Evolutionary conservation across 2,329 filamentous ascomycete genomes (phyloP).

Genomic region (Fusarium sp.): DNA sequence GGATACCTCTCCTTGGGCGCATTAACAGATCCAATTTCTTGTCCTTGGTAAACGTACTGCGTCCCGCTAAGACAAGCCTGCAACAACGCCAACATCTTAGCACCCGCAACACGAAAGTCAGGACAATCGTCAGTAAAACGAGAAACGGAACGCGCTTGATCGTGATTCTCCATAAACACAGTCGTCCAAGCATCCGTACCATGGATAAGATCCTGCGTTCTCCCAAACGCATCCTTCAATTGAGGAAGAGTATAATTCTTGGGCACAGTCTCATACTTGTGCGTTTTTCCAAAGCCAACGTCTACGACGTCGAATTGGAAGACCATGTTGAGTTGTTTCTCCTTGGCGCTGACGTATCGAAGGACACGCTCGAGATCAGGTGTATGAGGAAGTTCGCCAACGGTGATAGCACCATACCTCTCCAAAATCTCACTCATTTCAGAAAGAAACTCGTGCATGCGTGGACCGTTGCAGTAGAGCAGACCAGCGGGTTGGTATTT

Average conservation of each 20-base stretch:
- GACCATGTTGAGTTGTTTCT: slow-evolving; percentile 75
- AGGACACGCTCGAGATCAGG: slow-evolving; percentile 69
- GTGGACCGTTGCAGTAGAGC: slow-evolving; percentile 75
- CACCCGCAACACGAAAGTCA: slow-evolving; percentile 60
- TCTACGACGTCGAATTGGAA: slow-evolving; percentile 76
- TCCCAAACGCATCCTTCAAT: slow-evolving; percentile 60
- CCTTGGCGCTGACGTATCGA: slow-evolving; percentile 67
- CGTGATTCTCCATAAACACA: slow-evolving; percentile 74
- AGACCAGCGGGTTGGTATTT: slow-evolving; percentile 64
- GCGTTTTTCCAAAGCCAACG: slow-evolving; percentile 64
- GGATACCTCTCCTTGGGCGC: slow-evolving; percentile 69
- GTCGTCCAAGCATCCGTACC: slow-evolving; percentile 72
- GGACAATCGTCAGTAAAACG: slow-evolving; percentile 65
- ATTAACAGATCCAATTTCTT: slow-evolving; percentile 74
- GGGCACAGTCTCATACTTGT: slow-evolving; percentile 64
- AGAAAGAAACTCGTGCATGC: slow-evolving; percentile 74
- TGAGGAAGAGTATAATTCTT: slow-evolving; percentile 60
- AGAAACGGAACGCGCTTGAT: slow-evolving; percentile 69
- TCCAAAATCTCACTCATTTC: slow-evolving; percentile 74
- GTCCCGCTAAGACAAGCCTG: slow-evolving; percentile 67
- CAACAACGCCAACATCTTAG: slow-evolving; percentile 70
- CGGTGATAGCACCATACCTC: slow-evolving; percentile 74
- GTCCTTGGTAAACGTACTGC: slow-evolving; percentile 74
- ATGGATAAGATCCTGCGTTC: slow-evolving; percentile 64
- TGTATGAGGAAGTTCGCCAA: slow-evolving; percentile 75